These are phyloP conservation scores for Microdochium nivale DNA, from an alignment of 2,329 filamentous ascomycete genomes.

Conservation along the genomic window DNA sequence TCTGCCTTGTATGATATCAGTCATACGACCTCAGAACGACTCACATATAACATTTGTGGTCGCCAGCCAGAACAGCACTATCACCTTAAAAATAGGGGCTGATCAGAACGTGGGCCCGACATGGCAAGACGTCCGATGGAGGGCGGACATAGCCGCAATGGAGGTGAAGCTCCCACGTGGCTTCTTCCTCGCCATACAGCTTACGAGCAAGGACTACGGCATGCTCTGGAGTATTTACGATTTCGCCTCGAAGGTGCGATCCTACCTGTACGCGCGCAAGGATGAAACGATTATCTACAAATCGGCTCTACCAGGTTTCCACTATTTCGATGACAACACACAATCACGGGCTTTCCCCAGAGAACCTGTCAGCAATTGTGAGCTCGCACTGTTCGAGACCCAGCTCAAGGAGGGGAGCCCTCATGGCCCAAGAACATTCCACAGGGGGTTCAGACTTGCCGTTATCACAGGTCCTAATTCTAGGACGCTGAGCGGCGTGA, in stretches of 20 bases:
- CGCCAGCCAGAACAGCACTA: slow-evolving; percentile 68
- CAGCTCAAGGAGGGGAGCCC: slow-evolving; percentile 60
- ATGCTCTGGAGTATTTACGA: slow-evolving; percentile 78
- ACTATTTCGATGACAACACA: slow-evolving; percentile 70
- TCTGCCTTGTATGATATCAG: slow-evolving; percentile 68
- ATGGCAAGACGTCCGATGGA: slow-evolving; percentile 81
- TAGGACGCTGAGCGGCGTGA: slow-evolving; percentile 69
- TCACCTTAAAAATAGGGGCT: slow-evolving; percentile 66
- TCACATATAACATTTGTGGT: slow-evolving; percentile 64
- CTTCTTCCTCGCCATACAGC: slow-evolving; percentile 63
- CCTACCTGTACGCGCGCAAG: slow-evolving; percentile 56
- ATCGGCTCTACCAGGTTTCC: slow-evolving; percentile 62
- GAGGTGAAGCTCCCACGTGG: slow-evolving; percentile 66
- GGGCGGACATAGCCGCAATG: slow-evolving; percentile 55
- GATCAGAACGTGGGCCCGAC: slow-evolving; percentile 60
- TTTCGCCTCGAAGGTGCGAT: slow-evolving; percentile 69
- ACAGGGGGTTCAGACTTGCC: slow-evolving; percentile 71
- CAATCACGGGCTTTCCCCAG: slow-evolving; percentile 65
- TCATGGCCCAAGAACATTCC: slow-evolving; percentile 61
- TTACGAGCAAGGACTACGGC: slow-evolving; percentile 69
- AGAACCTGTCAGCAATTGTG: slow-evolving; percentile 63
- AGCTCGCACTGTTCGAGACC: slow-evolving; percentile 68
- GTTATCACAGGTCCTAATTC: slow-evolving; percentile 70
- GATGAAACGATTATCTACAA: slow-evolving; percentile 66
- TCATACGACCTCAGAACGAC: slow-evolving; percentile 61